Conservation (phyloP, 2,329 filamentous ascomycete species). For the Immersiporthe knoxdaviesiana region DNA sequence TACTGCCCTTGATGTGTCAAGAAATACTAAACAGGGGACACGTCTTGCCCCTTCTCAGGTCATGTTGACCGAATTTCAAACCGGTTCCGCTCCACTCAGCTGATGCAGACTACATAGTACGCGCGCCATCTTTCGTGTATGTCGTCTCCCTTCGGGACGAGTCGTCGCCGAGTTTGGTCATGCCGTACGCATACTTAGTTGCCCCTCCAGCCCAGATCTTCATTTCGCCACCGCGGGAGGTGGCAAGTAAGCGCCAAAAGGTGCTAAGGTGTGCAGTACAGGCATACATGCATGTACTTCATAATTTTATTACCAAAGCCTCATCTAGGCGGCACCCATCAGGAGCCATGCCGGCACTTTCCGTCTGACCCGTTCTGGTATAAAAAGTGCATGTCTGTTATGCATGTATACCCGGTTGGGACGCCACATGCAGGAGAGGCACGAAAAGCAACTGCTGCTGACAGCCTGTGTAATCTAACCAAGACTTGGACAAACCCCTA, state of each 20-base stretch:
- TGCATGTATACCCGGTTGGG: neutral
- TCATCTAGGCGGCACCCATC: neutral
- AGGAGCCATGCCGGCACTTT: neutral
- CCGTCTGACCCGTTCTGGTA: neutral
- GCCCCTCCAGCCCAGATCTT: neutral
- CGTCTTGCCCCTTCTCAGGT: neutral
- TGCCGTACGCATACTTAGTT: neutral
- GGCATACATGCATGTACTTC: neutral
- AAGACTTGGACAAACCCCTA: neutral
- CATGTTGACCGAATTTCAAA: no score
- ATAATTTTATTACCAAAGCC: neutral
- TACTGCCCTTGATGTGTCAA: neutral
- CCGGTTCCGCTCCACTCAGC: neutral
- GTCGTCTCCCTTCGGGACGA: neutral
- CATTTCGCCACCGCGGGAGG: neutral
- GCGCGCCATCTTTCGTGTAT: neutral
- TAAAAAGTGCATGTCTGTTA: neutral
- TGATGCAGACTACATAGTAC: neutral
- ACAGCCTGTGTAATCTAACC: neutral
- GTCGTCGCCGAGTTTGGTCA: neutral
- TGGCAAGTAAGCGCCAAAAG: neutral
- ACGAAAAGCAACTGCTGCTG: neutral
- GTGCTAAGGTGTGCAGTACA: neutral
- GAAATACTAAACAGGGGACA: neutral
- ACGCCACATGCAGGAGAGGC: neutral